These are phyloP conservation scores for Gonium pectorale DNA, from an alignment of 139 green algal species.

Conservation along the genomic window DNA sequence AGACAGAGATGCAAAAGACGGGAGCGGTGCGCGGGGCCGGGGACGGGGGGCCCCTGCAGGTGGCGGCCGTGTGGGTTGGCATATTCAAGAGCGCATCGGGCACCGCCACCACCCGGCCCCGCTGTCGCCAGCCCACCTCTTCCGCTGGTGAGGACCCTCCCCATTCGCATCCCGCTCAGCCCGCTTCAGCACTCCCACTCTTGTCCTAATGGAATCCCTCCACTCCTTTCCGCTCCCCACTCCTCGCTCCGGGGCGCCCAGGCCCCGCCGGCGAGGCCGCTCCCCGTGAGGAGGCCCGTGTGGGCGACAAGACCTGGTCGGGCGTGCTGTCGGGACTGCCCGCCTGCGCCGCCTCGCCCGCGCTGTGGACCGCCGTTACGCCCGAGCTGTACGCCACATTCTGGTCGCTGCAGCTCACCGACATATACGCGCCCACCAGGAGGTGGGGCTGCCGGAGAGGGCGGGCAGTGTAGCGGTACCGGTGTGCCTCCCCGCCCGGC, in stretches of 20 bases:
- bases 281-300: constrained; percentile 37
- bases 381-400: constrained; percentile 81
- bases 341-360: constrained; percentile 19
- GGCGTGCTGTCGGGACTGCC: constrained; percentile 36
- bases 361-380: constrained; percentile 53
- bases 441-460: constrained; percentile 47
- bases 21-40: too few species aligned
- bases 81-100: too few species aligned
- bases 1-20: too few species aligned
- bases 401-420: constrained; percentile 78
- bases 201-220: too few species aligned
- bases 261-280: neutral
- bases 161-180: too few species aligned
- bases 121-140: too few species aligned
- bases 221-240: neutral
- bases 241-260: neutral
- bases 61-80: too few species aligned
- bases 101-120: too few species aligned
- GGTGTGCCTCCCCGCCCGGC: too few species aligned
- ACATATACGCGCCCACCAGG: constrained; percentile 73
- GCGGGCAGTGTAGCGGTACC: neutral
- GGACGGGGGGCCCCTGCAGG: too few species aligned
- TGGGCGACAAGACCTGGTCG: constrained; percentile 37
- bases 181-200: too few species aligned
- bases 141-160: too few species aligned